Evolutionary conservation across 352 stramenopile species (phyloP), one percentile per base, ranked within the genome.

Genomic region (Peronosclerospora sorghi): DNA sequence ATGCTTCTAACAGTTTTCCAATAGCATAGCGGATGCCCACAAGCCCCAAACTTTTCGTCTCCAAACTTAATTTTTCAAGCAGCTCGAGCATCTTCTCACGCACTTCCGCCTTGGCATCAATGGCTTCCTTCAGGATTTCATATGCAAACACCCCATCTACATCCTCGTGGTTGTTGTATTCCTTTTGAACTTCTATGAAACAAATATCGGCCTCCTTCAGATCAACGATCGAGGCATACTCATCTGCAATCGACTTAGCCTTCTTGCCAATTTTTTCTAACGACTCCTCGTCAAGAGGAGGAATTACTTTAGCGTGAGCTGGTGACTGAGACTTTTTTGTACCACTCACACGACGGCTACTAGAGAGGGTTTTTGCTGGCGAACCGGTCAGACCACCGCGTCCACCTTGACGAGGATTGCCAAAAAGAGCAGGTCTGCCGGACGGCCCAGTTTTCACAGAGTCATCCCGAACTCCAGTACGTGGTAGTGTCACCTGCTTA

Each of bases 191-290:
- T 48, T 88, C 73, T 24, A 50, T 48, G 32, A 82, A 48, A 34
- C 79, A 91, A 3, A 65, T 37, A 2, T 85, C 73, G 0, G 76
- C 79, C 55, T 91, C 79, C 4, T 62, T 59, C 19, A 85, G 41
- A 35, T 91, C 79, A 26, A 71, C 50, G 24, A 89, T 86, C 35
- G 55, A 80, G 9, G 84, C 74, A 40, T 80, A 91, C 45, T 91
- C 79, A 23, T 87, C 76, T 3, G 75, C 68, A 23, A 74, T 83
- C 1, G 72, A 84, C 41, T 86, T 88, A 0, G 79, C 61, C 48
- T 84, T 85, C 56, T 88, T 88, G 9, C 48, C 63, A 39, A 89
- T 80, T 28, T 74, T 78, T 21, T 82, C 69, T 30, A 66, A 65
- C 2, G 56, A 56, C 5, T 86, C 74, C 1, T 86, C 76, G 7